Conservation (phyloP, 176 grass and related monocot species). For the Eremochloa ophiuroides region DNA sequence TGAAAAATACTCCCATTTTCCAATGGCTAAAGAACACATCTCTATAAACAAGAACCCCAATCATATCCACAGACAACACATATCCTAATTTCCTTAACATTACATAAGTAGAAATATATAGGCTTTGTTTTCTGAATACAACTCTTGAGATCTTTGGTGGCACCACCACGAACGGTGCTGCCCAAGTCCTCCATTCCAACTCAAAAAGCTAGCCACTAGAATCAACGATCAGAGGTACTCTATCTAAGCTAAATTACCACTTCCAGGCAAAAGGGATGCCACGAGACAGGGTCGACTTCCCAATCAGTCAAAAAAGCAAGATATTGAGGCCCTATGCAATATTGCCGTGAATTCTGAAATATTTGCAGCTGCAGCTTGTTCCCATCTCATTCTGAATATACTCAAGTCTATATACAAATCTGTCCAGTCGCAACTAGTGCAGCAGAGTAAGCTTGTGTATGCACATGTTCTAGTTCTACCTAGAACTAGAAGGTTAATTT, state of each 20-base stretch:
- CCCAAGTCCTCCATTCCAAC: neutral
- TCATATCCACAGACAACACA: neutral
- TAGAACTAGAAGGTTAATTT: neutral
- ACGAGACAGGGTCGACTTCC: neutral
- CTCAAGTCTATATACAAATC: neutral
- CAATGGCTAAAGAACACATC: neutral
- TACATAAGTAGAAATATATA: neutral
- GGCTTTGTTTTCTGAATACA: neutral
- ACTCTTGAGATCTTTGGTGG: neutral
- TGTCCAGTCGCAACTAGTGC: neutral
- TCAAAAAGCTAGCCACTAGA: neutral
- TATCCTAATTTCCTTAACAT: neutral
- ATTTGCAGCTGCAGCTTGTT: neutral
- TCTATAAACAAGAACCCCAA: neutral
- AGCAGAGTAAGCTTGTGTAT: neutral
- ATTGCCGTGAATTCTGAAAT: neutral
- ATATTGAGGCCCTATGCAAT: neutral
- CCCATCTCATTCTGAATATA: neutral
- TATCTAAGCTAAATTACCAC: neutral
- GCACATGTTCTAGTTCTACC: neutral
- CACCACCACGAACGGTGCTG: neutral
- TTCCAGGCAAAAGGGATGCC: neutral
- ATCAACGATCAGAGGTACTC: neutral
- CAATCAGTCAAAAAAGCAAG: slow-evolving; percentile 1
- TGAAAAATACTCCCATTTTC: neutral